Evolutionary conservation across 352 stramenopile species (phyloP).

Genomic region (Globisporangium paddicum): DNA sequence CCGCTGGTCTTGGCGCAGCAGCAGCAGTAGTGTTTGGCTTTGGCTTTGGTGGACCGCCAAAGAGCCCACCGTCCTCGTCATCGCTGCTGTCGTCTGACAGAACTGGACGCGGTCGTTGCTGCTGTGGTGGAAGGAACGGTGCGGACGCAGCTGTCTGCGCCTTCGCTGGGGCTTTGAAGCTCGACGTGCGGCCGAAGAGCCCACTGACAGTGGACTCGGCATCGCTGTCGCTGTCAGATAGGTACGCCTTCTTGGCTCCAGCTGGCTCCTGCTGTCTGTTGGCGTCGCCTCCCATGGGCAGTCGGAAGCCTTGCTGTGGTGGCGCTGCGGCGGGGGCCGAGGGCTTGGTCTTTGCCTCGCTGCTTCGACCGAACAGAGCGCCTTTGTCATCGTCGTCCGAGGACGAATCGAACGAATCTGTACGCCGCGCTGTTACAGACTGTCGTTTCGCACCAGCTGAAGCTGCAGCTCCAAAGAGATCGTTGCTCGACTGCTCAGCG

Average conservation of each 20-base stretch:
- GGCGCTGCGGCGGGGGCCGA: conserved; percentile 4
- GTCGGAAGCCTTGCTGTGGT: conserved; percentile 27
- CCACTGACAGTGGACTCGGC: conserved; percentile 43
- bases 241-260: conserved; percentile 17
- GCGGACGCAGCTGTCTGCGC: not conserved
- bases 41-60: conserved; percentile 33
- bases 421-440: not conserved
- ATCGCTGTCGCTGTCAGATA: conserved; percentile 43
- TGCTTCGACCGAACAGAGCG: conserved; percentile 18
- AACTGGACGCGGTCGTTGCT: conserved; percentile 32
- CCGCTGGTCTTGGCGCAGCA: conserved; percentile 13
- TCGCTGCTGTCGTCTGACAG: conserved; percentile 40
- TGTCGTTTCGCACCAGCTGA: conserved; percentile 3
- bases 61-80: conserved; percentile 33
- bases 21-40: conserved; percentile 2
- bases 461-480: conserved; percentile 25
- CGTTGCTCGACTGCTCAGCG: conserved; percentile 27
- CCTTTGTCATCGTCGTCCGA: conserved; percentile 16
- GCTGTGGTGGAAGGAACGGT: not conserved
- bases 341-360: conserved; percentile 6
- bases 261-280: not conserved
- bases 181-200: conserved; percentile 27
- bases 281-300: conserved; percentile 10
- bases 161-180: conserved; percentile 1
- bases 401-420: conserved; percentile 24